Percentiles rank a stretch among this genome's conserved stretches.
These are phyloP conservation scores for Heritiera fomes DNA, from an alignment of 345 rosid genomes.

Conservation along the genomic window DNA sequence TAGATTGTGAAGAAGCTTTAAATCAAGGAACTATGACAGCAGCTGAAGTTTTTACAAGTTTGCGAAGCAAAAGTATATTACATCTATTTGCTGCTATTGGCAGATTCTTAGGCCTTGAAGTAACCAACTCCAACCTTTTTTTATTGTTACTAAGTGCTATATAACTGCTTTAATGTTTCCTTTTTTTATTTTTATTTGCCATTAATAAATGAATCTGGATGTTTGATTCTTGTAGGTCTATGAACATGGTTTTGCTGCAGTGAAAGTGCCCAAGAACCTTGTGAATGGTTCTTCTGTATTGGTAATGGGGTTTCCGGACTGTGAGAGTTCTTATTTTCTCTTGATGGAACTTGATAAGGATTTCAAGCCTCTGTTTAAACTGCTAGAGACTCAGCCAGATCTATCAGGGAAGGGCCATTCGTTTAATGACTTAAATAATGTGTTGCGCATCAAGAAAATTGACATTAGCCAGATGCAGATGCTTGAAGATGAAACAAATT, in stretches of 20 bases:
- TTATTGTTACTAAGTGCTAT: neutral
- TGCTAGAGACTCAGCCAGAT: constrained; percentile 66
- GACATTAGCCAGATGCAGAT: constrained; percentile 82
- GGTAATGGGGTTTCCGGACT: constrained; percentile 89
- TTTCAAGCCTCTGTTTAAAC: constrained; percentile 80
- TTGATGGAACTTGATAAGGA: constrained; percentile 91
- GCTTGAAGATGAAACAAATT: constrained; percentile 80
- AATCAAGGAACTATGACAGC: constrained; percentile 84
- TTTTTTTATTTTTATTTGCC: neutral
- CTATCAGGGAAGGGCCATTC: constrained; percentile 53
- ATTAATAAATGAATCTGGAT: constrained; percentile 21
- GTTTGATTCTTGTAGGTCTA: constrained; percentile 63
- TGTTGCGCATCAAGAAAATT: constrained; percentile 62
- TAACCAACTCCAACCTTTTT: constrained; percentile 25
- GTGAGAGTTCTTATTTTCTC: constrained; percentile 79
- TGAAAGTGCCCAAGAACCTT: constrained; percentile 72
- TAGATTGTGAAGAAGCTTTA: constrained; percentile 88
- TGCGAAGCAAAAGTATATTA: constrained; percentile 89
- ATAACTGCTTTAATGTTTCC: neutral
- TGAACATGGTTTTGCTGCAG: constrained; percentile 68
- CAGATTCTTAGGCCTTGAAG: constrained; percentile 94
- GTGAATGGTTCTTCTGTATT: constrained; percentile 54
- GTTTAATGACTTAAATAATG: constrained; percentile 54
- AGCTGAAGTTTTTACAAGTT: constrained; percentile 72
- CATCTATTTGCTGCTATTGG: constrained; percentile 84